Evolutionary conservation across 306 rosid genomes (phyloP), one percentile per base, ranked within the genome.

Genomic region (Pyrus betulifolia): DNA sequence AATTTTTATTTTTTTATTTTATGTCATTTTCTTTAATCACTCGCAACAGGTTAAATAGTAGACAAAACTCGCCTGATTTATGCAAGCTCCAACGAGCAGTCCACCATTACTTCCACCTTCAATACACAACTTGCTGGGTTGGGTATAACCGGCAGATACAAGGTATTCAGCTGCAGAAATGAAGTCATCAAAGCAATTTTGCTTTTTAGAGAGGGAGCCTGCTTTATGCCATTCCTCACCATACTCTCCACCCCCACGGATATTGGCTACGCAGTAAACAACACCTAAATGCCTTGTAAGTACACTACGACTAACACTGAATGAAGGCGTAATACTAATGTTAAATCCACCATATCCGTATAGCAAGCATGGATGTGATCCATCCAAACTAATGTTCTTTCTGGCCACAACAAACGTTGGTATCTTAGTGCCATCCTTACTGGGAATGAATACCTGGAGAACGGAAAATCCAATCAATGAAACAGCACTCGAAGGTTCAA

Each of bases 161-260:
- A 95, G 97, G 80, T 90, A 92, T 81, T 95, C 97, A 21, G 92
- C 99, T 17, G 93, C 88, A 82, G 96, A 88, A 76, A 95, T 90
- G 89, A 92, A 95, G 80, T 95, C 99, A 77, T 95, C 93, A 80
- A 92, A 92, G 83, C 99, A 95, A 79, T 87, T 95, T 85, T 95
- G 99, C 87, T 95, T 95, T 61, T 79, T 90, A 11, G 89, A 84
- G 58, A 95, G 99, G 68, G 97, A 86, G 21, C 97, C 99, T 71
- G 96, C 91, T 88, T 90, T 95, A 78, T 95, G 99, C 99, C 99
- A 95, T 76, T 95, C 93, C 88, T 95, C 97, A 70, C 99, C 99
- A 51, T 92, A 95, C 78, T 95, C 99, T 65, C 99, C 99, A 78
- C 99, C 99, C 30, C 99, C 99, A 60, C 97, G 97, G 71, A 95